Evolutionary conservation across 2,329 filamentous ascomycete genomes (phyloP).

Genomic region (Lachnellula cervina): DNA sequence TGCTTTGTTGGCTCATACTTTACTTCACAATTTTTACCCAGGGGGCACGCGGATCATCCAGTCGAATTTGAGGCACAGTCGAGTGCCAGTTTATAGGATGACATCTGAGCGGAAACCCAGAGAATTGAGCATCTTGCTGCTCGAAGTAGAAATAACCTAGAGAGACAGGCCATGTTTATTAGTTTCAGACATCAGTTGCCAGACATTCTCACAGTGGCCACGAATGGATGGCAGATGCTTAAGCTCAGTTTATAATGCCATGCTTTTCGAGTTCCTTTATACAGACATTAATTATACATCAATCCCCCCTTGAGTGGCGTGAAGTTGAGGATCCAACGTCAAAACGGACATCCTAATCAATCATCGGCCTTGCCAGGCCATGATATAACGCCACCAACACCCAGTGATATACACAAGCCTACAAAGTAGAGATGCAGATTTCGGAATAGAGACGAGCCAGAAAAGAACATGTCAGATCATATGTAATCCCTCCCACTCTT

Average conservation of each 20-base stretch:
- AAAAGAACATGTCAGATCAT: constrained; percentile 37
- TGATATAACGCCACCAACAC: neutral
- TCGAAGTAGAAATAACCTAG: too few relatives aligned
- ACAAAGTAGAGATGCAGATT: neutral
- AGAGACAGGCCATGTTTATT: too few relatives aligned
- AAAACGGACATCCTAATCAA: neutral
- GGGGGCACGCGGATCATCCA: constrained; percentile 48
- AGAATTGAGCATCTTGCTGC: too few relatives aligned
- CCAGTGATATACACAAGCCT: neutral
- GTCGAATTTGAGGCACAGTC: constrained; percentile 47
- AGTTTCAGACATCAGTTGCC: too few relatives aligned
- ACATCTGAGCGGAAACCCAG: neutral
- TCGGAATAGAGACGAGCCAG: neutral
- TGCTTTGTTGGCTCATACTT: constrained; percentile 53
- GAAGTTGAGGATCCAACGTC: neutral
- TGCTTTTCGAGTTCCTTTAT: neutral
- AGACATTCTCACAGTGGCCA: too few relatives aligned
- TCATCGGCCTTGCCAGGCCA: neutral
- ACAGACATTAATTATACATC: neutral
- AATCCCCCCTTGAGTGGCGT: neutral
- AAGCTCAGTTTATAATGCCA: neutral
- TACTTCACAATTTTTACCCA: constrained; percentile 51
- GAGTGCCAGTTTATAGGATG: constrained; percentile 47
- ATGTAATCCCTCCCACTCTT: constrained; percentile 94
- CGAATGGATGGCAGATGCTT: too few relatives aligned